phyloP scores from a whole-genome alignment of 768 basidiomycete genomes.

The Tricholoma hemisulphureum region DNA sequence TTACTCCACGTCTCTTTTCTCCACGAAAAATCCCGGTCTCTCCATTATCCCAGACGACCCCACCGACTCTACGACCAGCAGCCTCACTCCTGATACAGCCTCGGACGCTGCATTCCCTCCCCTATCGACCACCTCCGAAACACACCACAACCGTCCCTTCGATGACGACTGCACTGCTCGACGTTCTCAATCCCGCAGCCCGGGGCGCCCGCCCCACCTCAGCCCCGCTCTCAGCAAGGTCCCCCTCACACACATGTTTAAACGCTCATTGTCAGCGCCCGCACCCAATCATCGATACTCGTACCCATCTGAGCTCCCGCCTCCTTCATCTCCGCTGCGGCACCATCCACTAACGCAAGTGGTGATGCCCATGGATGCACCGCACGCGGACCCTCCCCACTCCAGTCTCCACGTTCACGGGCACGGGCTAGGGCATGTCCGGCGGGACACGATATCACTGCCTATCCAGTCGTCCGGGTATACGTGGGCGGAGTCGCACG shows the following conservation, averaged over 20 bases:
- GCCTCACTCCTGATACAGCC: background rate
- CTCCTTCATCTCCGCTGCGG: background rate
- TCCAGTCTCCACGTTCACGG: conserved; percentile 11
- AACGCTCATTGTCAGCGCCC: conserved; percentile 60
- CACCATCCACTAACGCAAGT: background rate
- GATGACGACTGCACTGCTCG: background rate
- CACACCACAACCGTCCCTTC: background rate
- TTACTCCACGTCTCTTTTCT: background rate
- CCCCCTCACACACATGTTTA: conserved; percentile 64
- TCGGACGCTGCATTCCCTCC: background rate
- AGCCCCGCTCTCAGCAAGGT: conserved; percentile 37
- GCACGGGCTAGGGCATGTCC: conserved; percentile 12
- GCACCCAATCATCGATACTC: conserved; percentile 20
- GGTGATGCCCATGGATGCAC: conserved; percentile 11
- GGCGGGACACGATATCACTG: conserved; percentile 31
- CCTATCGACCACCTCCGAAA: background rate
- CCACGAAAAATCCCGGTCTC: background rate
- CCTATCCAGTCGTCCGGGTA: conserved; percentile 14
- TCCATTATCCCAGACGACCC: background rate
- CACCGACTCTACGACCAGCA: background rate
- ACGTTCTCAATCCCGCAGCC: conserved; percentile 7
- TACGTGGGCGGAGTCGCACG: background rate
- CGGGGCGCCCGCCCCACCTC: background rate
- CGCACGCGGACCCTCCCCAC: conserved; percentile 10
- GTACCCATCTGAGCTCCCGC: background rate